Base-by-base conservation (phyloP, 2,329 filamentous ascomycete species). In the Fusarium napiforme region DNA sequence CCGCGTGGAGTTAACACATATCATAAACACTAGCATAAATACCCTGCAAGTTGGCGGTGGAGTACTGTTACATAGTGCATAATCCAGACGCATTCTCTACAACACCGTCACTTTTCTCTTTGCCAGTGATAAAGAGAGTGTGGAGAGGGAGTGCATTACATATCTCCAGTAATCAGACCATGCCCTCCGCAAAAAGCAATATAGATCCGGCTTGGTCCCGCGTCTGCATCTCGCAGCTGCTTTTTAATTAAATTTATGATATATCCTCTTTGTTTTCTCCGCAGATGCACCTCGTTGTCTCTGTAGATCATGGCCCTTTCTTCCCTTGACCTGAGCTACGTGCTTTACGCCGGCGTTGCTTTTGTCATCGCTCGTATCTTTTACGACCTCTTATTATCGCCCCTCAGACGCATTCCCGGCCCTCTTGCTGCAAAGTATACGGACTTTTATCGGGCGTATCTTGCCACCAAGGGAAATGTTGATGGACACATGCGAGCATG, bases 381-480 rank as follows among this genome's bases (percentile, higher is more conserved):
- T 26, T 74, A 73, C 30, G 62, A 74, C 11, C 14, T 68, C n/a
- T 65, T 69, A 7, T 19, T 72, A 14, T 72, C 71, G 5, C 71
- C 71, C 11, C 67, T 73, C 7, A 68, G 46, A n/a, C 67, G 61
- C 4, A 68, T 73, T 28, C 71, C 71, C 0, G 71, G 71, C 1
- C 71, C 71, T 4, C n/a, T 60, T 4, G 16, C 42, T 9, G 52
- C 71, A 12, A 74, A 61, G n/a, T 64, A 61, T 14, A 73, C 71
- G 1, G 71, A 73, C 18, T 59, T 74, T n/a, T 73, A 74, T 15
- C 72, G 71, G 19, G 67, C 71, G 1, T 53, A 67, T 9, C 71
- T 73, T 8, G 53, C 71, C 2, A 36, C 59, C 2, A 61, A 55
- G n/a, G 71, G 71, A 4, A 61, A 73, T 60, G 71, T 74, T 4